phyloP scores from a whole-genome alignment of 345 rosid species.

The Eucalyptus erythrocorys region DNA sequence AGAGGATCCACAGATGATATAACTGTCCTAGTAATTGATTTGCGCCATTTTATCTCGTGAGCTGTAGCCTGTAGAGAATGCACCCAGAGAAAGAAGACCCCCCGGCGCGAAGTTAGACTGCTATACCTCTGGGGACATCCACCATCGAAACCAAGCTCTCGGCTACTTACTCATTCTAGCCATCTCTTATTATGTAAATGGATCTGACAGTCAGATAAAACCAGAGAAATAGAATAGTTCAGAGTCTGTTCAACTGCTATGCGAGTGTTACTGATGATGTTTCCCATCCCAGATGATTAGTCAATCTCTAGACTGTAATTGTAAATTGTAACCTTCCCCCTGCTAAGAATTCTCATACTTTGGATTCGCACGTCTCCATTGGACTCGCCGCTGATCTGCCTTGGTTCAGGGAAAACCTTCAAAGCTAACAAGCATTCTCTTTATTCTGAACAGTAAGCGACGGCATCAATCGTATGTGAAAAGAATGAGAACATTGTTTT shows the following conservation, averaged over 20 bases:
- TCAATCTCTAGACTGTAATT: background rate
- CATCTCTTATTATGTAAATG: background rate
- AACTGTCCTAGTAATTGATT: conserved; percentile 51
- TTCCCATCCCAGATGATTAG: background rate
- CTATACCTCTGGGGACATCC: background rate
- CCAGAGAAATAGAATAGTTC: background rate
- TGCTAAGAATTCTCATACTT: background rate
- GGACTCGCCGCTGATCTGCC: background rate
- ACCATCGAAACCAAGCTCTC: background rate
- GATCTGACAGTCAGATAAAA: background rate
- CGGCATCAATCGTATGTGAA: background rate
- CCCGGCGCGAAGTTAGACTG: background rate
- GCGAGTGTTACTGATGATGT: background rate
- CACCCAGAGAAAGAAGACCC: background rate
- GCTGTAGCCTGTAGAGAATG: background rate
- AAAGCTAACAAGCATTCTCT: background rate
- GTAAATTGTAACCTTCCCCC: background rate
- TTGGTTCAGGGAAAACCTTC: background rate
- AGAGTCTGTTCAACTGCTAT: background rate
- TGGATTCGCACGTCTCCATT: background rate
- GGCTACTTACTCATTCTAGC: background rate
- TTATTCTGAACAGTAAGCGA: background rate
- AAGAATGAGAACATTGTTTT: background rate
- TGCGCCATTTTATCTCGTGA: conserved; percentile 15
- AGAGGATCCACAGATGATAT: conserved; percentile 75